Conservation (phyloP, 768 basidiomycete genomes). For the Macrolepiota fuliginosa region DNA sequence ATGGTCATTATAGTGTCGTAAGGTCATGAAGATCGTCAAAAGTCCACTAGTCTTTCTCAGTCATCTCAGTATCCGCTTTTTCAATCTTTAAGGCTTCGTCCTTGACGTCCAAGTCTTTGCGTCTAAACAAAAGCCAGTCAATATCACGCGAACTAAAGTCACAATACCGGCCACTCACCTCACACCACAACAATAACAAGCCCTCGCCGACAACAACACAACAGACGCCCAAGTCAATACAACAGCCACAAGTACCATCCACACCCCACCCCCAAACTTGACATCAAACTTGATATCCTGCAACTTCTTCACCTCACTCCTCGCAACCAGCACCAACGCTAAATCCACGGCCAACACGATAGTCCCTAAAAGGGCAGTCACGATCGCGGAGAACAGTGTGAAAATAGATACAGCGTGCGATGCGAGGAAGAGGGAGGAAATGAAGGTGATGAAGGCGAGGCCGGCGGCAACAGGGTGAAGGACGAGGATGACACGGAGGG, state of each 20-base stretch:
- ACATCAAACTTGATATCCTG: slow-evolving; percentile 42
- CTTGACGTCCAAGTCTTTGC: not conserved
- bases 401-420: slow-evolving; percentile 55
- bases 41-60: not conserved
- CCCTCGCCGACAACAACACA: slow-evolving; percentile 57
- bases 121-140: not conserved
- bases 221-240: slow-evolving; percentile 59
- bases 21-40: not conserved
- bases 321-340: slow-evolving; percentile 54
- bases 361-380: slow-evolving; percentile 52
- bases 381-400: slow-evolving; percentile 54
- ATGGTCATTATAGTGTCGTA: not conserved
- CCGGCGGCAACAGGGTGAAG: slow-evolving; percentile 68
- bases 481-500: slow-evolving; percentile 53
- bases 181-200: slow-evolving; percentile 71
- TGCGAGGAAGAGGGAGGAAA: slow-evolving; percentile 57
- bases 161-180: slow-evolving; percentile 21
- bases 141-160: too few species aligned
- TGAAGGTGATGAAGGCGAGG: slow-evolving; percentile 50
- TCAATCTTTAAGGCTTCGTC: too few species aligned
- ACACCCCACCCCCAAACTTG: slow-evolving; percentile 64
- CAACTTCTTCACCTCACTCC: slow-evolving; percentile 37
- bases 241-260: slow-evolving; percentile 64
- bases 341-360: slow-evolving; percentile 62
- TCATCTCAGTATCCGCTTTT: too few species aligned